A percentile compares a stretch with the other conserved stretches of the same genome.
These are phyloP conservation scores for Choiromyces venosus DNA, from an alignment of 495 filamentous ascomycete genomes.

Conservation along the genomic window DNA sequence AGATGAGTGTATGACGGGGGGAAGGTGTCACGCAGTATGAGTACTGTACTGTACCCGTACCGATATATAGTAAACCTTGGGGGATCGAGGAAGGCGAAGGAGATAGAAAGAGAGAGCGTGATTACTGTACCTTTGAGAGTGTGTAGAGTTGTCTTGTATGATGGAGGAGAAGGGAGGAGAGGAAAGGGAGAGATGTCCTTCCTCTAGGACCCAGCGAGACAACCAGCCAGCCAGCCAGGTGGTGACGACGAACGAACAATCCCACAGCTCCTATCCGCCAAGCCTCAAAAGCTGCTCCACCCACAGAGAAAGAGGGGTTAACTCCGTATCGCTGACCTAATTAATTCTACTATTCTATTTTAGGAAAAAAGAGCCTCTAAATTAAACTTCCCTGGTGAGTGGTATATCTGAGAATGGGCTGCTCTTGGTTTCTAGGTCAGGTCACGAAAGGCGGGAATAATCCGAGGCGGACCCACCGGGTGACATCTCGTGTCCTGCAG, in stretches of 20 bases:
- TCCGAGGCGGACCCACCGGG: not conserved
- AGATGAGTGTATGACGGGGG: not conserved
- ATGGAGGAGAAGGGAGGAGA: not conserved
- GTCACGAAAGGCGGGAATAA: no score
- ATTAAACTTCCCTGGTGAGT: not conserved
- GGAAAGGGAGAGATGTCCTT: not conserved
- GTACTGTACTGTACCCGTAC: no score
- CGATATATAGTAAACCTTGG: not conserved
- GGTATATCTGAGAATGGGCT: not conserved
- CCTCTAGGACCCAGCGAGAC: not conserved
- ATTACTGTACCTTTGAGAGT: slow-evolving; percentile 1
- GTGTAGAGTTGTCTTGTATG: not conserved
- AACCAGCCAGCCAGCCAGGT: not conserved
- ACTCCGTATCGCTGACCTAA: not conserved
- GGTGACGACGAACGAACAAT: not conserved
- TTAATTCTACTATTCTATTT: not conserved
- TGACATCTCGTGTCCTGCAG: slow-evolving; percentile 19
- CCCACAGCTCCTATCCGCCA: not conserved
- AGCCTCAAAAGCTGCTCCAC: not conserved
- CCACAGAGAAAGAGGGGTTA: not conserved
- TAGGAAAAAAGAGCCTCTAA: not conserved
- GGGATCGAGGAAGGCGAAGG: not conserved
- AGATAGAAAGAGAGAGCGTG: not conserved
- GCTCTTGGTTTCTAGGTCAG: not conserved
- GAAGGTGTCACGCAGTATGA: not conserved